Evolutionary conservation across 2,329 filamentous ascomycete species (phyloP), one percentile per base, ranked within the genome.

Genomic region (Neopestalotiopsis clavispora): DNA sequence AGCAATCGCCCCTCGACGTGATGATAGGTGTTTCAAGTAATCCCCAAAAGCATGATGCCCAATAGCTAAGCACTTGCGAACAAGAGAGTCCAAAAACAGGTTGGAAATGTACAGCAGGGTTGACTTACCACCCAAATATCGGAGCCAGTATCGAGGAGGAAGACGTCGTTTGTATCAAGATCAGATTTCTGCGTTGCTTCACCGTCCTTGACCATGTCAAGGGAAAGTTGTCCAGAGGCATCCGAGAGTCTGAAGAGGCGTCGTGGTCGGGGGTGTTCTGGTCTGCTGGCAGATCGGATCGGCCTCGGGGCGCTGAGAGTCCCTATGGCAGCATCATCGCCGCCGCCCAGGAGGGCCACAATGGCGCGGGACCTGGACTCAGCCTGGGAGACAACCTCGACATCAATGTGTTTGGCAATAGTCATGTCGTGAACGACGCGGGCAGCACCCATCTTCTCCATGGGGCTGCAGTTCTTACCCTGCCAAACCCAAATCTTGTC

Each of bases 401-500:
- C 88, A 67, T 91, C 88, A 59, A 87, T 76, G 71, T 90, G 86
- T 75, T 91, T 92, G 13, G 88, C 89, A 7, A 88, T 78, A 0
- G 86, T 91, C 84, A 90, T 84, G 69, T 90, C 87, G 73, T 91
- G 86, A 4, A 92, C 90, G 2, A 92, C 88, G 76, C 91, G 89
- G 0, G 90, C 90, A 0, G 89, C 89, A 79, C 90, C 91, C 59
- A 87, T 86, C 80, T 91, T 92, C 75, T 92, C 90, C 88, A 91
- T 91, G 0, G 90, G 90, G 61, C 86, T 89, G 75, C 89, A 90
- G 57, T 83, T 84, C 73, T 84, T 84, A 65, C 90, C 90, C 80
- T 92, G 90, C 90, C 90, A 92, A 4, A 91, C 87, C 84, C 87
- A 91, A 72, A 92, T 90, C 80, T 91, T 91, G 64, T 87, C 82